Conservation (phyloP, 192 early-diverging fungal species). For the Backusella tarrabulga region DNA sequence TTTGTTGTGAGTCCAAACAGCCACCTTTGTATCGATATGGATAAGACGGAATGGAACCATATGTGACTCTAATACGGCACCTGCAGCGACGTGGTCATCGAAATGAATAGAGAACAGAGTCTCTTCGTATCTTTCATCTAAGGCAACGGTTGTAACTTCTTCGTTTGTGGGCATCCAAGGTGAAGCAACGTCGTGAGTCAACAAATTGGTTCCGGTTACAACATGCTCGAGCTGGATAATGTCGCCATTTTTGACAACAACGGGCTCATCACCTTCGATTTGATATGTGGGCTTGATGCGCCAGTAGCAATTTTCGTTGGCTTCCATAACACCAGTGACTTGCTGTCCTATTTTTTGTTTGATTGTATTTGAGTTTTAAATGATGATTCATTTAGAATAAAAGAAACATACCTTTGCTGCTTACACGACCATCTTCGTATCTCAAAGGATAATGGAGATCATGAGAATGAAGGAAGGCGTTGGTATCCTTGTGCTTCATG, state of each 20-base stretch:
- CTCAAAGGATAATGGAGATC: conserved; percentile 76
- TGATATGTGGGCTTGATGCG: conserved; percentile 37
- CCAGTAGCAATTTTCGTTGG: conserved; percentile 70
- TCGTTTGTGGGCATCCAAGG: conserved; percentile 63
- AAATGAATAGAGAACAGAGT: conserved; percentile 59
- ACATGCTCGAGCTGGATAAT: conserved; percentile 75
- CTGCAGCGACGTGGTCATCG: conserved; percentile 46
- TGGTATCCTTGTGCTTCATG: conserved; percentile 76
- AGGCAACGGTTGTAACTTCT: conserved; percentile 62
- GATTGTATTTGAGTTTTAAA: conserved; percentile 18
- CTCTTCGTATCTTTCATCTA: conserved; percentile 52
- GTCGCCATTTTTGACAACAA: conserved; percentile 69
- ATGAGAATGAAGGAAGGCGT: conserved; percentile 81
- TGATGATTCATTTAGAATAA: not conserved
- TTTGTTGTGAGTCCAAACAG: conserved; percentile 67
- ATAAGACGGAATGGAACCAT: conserved; percentile 70
- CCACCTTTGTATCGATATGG: conserved; percentile 76
- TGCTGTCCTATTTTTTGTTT: conserved; percentile 81
- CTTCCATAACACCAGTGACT: conserved; percentile 83
- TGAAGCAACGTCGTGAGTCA: conserved; percentile 68
- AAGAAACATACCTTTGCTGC: conserved; percentile 59
- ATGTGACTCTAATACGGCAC: conserved; percentile 42
- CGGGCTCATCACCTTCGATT: conserved; percentile 30
- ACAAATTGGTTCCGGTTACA: conserved; percentile 53
- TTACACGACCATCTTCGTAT: conserved; percentile 91